Conservation (phyloP, 148 eudicot species). For the Rhododendron vialii region DNA sequence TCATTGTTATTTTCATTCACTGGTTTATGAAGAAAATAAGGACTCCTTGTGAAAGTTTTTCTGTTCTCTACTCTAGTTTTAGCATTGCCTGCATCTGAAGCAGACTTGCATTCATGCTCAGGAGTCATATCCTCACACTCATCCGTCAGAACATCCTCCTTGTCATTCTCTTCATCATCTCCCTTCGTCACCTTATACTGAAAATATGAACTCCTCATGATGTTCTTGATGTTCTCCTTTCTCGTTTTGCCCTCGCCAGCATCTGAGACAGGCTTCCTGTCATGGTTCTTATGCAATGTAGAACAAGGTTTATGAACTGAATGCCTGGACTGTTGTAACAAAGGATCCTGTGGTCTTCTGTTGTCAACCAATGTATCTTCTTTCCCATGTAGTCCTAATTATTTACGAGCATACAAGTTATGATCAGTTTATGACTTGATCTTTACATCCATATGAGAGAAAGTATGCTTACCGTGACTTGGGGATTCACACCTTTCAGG, state of each 20-base stretch:
- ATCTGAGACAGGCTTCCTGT: constrained; percentile 17
- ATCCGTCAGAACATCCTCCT: constrained; percentile 4
- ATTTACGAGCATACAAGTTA: not conserved
- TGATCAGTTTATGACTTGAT: not conserved
- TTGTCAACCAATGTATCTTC: constrained; percentile 14
- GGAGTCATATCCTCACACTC: constrained; percentile 3
- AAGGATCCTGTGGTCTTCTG: constrained; percentile 29
- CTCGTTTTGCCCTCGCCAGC: constrained; percentile 24
- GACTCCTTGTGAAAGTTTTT: constrained; percentile 40
- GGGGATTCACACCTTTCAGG: constrained; percentile 19
- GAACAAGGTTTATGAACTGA: constrained; percentile 53
- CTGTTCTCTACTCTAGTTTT: constrained; percentile 11
- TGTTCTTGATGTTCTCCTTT: constrained; percentile 18
- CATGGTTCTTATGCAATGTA: constrained; percentile 37
- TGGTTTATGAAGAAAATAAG: constrained; percentile 51
- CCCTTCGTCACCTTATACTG: constrained; percentile 30
- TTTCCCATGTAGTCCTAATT: constrained; percentile 15
- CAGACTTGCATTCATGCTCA: constrained; percentile 11
- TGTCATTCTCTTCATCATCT: constrained; percentile 16
- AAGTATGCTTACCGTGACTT: constrained; percentile 34
- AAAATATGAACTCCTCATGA: constrained; percentile 62
- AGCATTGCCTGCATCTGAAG: constrained; percentile 7
- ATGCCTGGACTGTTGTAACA: constrained; percentile 30
- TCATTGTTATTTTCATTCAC: constrained; percentile 22
- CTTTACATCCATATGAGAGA: constrained; percentile 1